Evolutionary conservation across 2,329 filamentous ascomycete species (phyloP), one percentile per base, ranked within the genome.

Genomic region (Paecilomyces formosus): DNA sequence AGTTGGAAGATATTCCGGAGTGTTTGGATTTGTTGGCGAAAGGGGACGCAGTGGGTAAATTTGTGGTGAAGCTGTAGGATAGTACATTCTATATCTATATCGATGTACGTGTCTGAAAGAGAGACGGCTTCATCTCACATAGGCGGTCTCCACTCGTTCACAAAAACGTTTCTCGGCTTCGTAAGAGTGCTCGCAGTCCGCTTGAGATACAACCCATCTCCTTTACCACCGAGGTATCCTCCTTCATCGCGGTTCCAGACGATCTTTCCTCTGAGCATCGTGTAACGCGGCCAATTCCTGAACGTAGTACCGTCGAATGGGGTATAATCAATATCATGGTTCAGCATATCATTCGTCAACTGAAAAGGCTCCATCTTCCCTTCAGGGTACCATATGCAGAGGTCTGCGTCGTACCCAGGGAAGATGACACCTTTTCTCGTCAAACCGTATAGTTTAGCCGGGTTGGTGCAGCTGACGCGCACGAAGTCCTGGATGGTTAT

Each of bases 321-420:
- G 8, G 84, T 85, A 64, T 87, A 85, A 64, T 87, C 84, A 2
- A 85, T 79, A 60, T 82, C 77, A 66, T 87, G 84, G 68, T 87
- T 84, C 61, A 87, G 67, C 71, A 81, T 79, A 7, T 74, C 72
- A 63, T 86, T 39, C 6, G 35, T 39, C 7, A 39, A 39, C 35
- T n/a, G 35, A 7, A 39, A 39, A 18, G 35, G 68, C 18, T 78
- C 66, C 49, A 61, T 61, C 2, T 39, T 71, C 5, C 33, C 55
- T 31, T 58, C 28, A 9, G 81, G 81, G 67, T 84, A 82, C 82
- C 82, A 86, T 21, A 85, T 78, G 11, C 80, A 79, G 35, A 85
- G 67, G 68, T 86, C 83, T 0, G 83, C 83, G 68, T 85, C 82
- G 33, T 67, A 71, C 0, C 81, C 82, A 2, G 81, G 79, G 2